These are phyloP conservation scores for Magnusiomyces suaveolens DNA, from an alignment of 1,139 yeast genomes.

Conservation along the genomic window DNA sequence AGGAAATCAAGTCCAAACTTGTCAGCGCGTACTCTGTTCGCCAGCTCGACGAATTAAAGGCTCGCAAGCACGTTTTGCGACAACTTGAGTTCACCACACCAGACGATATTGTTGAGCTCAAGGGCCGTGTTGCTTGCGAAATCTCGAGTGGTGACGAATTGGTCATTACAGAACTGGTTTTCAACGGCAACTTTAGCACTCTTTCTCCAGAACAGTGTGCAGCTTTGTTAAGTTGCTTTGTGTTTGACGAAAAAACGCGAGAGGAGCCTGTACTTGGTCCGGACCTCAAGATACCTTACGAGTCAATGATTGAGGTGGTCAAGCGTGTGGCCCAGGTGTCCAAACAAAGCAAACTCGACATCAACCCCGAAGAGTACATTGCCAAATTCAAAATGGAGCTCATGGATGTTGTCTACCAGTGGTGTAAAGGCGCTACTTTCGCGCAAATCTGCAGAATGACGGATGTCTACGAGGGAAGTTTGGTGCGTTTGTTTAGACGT, in stretches of 20 bases:
- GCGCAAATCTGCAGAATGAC: constrained; percentile 98
- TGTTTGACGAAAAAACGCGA: constrained; percentile 90
- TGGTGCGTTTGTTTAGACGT: constrained; percentile 88
- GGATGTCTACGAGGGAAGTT: constrained; percentile 93
- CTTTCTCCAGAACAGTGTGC: constrained; percentile 85
- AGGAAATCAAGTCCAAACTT: constrained; percentile 39
- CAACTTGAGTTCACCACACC: constrained; percentile 81
- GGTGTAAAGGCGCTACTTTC: constrained; percentile 95
- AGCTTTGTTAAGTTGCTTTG: constrained; percentile 84
- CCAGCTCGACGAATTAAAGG: constrained; percentile 72
- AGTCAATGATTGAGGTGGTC: constrained; percentile 84
- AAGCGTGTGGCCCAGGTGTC: constrained; percentile 78
- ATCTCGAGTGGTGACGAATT: constrained; percentile 76
- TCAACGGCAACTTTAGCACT: constrained; percentile 89
- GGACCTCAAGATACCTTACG: constrained; percentile 80
- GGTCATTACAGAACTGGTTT: constrained; percentile 52
- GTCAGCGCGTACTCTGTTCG: constrained; percentile 40
- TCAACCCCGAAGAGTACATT: constrained; percentile 83
- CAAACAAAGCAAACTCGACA: constrained; percentile 79
- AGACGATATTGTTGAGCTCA: constrained; percentile 66
- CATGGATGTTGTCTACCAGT: constrained; percentile 92
- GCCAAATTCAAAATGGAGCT: constrained; percentile 84
- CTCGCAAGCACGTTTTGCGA: constrained; percentile 35
- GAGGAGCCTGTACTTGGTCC: constrained; percentile 80
- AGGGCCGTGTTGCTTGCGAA: constrained; percentile 95